A percentile compares a stretch with the other conserved stretches of the same genome.
Conservation (phyloP, 108 stramenopile genomes). For the Nitzschia sp. region DNA sequence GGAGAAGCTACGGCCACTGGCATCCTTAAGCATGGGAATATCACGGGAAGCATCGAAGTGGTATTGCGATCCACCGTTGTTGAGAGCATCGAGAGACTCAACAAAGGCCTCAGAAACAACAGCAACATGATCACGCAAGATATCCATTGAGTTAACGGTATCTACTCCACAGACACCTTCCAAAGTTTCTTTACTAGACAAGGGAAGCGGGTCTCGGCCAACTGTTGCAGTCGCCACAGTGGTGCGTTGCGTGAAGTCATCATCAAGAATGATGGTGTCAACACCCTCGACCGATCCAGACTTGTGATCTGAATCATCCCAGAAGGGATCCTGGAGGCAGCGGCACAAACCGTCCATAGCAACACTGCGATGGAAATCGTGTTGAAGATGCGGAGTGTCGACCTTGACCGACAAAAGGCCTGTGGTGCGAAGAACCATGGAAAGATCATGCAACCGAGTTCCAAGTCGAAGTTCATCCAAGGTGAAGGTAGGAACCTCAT, state of each 20-base stretch:
- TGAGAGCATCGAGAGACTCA: conserved; percentile 40
- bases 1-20: conserved; percentile 21
- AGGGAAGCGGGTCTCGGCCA: conserved; percentile 36
- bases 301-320: conserved; percentile 6
- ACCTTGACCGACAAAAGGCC: conserved; percentile 35
- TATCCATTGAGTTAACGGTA: conserved; percentile 54
- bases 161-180: conserved; percentile 45
- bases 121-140: conserved; percentile 60
- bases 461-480: conserved; percentile 26
- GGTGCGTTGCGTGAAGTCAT: conserved; percentile 36
- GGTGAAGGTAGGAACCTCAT: conserved; percentile 36
- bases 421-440: conserved; percentile 22
- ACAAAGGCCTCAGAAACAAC: conserved; percentile 55
- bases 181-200: conserved; percentile 20
- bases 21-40: conserved; percentile 16
- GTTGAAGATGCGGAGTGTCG: not conserved
- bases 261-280: conserved; percentile 12
- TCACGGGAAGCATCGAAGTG: not conserved
- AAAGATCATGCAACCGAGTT: conserved; percentile 21
- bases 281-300: conserved; percentile 1
- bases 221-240: conserved; percentile 59
- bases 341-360: conserved; percentile 38
- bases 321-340: conserved; percentile 24
- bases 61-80: conserved; percentile 3
- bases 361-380: conserved; percentile 4